Evolutionary conservation across 345 rosid species (phyloP).

Genomic region (Trapa bicornis): DNA sequence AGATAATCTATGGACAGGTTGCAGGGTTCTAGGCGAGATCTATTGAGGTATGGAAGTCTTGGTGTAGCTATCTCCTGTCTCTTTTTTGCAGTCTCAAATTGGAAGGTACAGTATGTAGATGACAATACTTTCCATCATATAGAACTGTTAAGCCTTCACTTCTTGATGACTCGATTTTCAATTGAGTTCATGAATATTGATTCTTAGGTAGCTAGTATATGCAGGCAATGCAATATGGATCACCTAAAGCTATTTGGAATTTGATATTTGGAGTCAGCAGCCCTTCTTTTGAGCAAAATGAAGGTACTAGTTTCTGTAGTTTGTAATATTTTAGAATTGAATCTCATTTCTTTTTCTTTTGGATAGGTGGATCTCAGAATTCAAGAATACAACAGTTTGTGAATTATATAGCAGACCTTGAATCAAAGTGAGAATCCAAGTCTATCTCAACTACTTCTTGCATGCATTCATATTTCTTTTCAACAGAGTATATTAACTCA

Average conservation of each 20-base stretch:
- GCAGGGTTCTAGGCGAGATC: conserved; percentile 78
- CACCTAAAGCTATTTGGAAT: conserved; percentile 87
- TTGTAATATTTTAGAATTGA: background rate
- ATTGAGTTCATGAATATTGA: background rate
- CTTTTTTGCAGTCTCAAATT: conserved; percentile 39
- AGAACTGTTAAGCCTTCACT: background rate
- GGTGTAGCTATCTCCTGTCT: conserved; percentile 70
- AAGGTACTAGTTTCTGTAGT: conserved; percentile 19
- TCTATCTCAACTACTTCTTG: conserved; percentile 4
- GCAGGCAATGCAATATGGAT: conserved; percentile 89
- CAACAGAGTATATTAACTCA: background rate
- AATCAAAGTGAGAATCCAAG: conserved; percentile 39
- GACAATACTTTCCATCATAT: background rate
- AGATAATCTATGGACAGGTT: conserved; percentile 82
- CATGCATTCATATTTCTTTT: background rate
- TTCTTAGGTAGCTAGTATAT: background rate
- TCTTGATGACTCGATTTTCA: background rate
- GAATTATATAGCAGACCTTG: conserved; percentile 63
- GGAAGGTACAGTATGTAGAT: conserved; percentile 45
- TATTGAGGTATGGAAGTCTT: conserved; percentile 78
- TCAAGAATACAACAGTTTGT: conserved; percentile 61
- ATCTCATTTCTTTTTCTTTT: background rate
- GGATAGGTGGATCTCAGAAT: conserved; percentile 32
- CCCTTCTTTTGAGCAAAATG: conserved; percentile 36
- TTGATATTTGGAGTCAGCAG: conserved; percentile 43